phyloP scores from a whole-genome alignment of 2,329 filamentous ascomycete genomes.

The Decorospora gaudefroyi region DNA sequence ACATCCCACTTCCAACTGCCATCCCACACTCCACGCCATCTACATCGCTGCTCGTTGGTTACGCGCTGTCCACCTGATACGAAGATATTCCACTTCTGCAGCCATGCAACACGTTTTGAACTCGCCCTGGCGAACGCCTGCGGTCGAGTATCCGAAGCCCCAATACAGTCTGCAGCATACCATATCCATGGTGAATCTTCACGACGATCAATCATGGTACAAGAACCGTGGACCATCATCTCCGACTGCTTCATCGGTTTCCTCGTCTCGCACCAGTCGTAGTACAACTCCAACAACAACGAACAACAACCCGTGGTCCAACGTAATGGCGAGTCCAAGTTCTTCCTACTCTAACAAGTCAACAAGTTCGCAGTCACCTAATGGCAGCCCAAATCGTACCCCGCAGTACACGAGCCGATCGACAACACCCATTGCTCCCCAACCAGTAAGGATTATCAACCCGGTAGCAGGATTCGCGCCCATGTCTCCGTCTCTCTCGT shows the following conservation, averaged over 20 bases:
- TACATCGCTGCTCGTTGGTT: slow-evolving; percentile 29
- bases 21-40: slow-evolving; percentile 23
- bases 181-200: slow-evolving; percentile 49
- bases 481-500: slow-evolving; percentile 38
- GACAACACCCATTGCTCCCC: slow-evolving; percentile 45
- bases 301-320: slow-evolving; percentile 48
- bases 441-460: slow-evolving; percentile 43
- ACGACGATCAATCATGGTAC: slow-evolving; percentile 47
- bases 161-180: slow-evolving; percentile 46
- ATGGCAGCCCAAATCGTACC: slow-evolving; percentile 43
- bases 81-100: slow-evolving; percentile 18
- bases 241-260: slow-evolving; percentile 48
- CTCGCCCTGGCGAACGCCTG: slow-evolving; percentile 43
- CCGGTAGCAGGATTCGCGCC: slow-evolving; percentile 43
- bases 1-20: slow-evolving; percentile 20
- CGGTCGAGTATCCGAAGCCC: slow-evolving; percentile 40
- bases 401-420: slow-evolving; percentile 48
- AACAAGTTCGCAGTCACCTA: slow-evolving; percentile 42
- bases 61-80: slow-evolving; percentile 29
- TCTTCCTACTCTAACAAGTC: slow-evolving; percentile 40
- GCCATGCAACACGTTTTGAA: slow-evolving; percentile 45
- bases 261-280: slow-evolving; percentile 45
- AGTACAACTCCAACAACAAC: slow-evolving; percentile 45
- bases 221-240: slow-evolving; percentile 41
- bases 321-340: slow-evolving; percentile 40